These are phyloP conservation scores for Zanthoxylum bungeanum DNA, from an alignment of 345 rosid species.

Conservation along the genomic window DNA sequence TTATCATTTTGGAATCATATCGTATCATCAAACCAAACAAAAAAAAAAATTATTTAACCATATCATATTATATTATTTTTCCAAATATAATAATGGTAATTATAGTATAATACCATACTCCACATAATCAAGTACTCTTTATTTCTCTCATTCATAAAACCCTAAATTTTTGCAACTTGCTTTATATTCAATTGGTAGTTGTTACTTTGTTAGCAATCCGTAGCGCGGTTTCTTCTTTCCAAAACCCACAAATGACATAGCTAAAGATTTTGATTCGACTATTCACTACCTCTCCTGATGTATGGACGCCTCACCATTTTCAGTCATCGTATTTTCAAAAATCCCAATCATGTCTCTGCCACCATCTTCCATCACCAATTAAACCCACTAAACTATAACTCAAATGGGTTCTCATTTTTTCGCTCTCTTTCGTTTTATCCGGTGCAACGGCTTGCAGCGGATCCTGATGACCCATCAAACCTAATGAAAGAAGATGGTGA, in stretches of 20 bases:
- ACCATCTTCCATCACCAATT: slow-evolving; percentile 19
- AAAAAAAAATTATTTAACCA: too few relatives aligned
- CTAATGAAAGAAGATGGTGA: slow-evolving; percentile 92
- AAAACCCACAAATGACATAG: slow-evolving; percentile 12
- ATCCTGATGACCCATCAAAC: slow-evolving; percentile 79
- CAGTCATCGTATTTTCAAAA: slow-evolving; percentile 27
- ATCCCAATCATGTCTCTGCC: slow-evolving; percentile 18
- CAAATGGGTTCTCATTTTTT: slow-evolving; percentile 25
- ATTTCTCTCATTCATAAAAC: too few relatives aligned
- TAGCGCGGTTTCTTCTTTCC: too few relatives aligned
- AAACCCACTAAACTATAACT: slow-evolving; percentile 17
- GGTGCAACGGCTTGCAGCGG: slow-evolving; percentile 50
- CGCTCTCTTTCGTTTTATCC: slow-evolving; percentile 57
- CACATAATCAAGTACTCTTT: too few relatives aligned
- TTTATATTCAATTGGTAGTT: too few relatives aligned
- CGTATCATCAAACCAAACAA: too few relatives aligned
- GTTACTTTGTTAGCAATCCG: too few relatives aligned
- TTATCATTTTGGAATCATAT: too few relatives aligned
- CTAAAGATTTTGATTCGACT: background rate
- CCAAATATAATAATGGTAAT: too few relatives aligned
- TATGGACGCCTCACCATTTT: slow-evolving; percentile 40
- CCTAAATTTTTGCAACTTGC: too few relatives aligned
- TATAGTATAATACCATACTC: too few relatives aligned
- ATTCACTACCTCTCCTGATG: slow-evolving; percentile 34
- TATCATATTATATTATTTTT: too few relatives aligned